Conservation (phyloP, 768 basidiomycete genomes). For the Tulasnella sp. region DNA sequence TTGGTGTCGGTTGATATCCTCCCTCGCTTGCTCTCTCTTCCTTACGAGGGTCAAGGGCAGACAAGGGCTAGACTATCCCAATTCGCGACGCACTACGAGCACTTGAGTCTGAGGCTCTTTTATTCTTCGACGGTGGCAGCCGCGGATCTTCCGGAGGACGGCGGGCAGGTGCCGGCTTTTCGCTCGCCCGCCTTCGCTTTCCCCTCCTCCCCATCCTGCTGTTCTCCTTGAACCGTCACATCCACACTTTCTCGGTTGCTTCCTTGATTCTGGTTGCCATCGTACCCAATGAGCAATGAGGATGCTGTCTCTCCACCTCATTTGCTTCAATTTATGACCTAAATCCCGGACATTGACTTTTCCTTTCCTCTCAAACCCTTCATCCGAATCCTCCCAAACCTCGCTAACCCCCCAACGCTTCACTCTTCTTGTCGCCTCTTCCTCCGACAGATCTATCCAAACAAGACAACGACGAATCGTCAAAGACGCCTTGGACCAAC, state of each 20-base stretch:
- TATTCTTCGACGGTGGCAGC: neutral
- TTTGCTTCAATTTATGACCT: neutral
- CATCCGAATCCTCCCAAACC: neutral
- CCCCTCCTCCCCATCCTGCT: neutral
- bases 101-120: neutral
- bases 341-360: neutral
- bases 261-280: neutral
- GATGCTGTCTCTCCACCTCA: neutral
- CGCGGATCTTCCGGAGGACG: neutral
- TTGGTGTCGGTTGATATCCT: neutral
- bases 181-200: neutral
- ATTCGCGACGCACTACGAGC: neutral
- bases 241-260: neutral
- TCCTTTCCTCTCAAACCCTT: neutral
- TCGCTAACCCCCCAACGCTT: neutral
- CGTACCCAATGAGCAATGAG: neutral
- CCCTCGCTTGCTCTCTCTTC: neutral
- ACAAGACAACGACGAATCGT: conserved; percentile 59
- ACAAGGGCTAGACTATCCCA: neutral
- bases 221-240: neutral
- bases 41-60: neutral
- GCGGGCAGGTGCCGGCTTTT: neutral
- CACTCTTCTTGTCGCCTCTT: neutral
- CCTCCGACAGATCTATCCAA: conserved; percentile 28
- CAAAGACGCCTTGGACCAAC: conserved; percentile 71